phyloP scores from a whole-genome alignment of 306 rosid genomes.

The Cucumis melo region DNA sequence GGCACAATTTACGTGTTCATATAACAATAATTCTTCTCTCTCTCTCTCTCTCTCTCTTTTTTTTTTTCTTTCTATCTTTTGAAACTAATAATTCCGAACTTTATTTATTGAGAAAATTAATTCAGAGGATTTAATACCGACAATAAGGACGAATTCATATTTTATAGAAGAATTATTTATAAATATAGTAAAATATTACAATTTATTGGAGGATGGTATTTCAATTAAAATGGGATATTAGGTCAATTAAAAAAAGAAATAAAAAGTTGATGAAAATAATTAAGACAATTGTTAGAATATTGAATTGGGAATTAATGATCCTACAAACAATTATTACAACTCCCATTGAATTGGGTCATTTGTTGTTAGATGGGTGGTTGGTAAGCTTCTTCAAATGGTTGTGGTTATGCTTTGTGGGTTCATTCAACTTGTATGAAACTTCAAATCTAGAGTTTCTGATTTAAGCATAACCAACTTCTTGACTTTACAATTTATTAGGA shows the following conservation, averaged over 20 bases:
- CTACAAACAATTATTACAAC: not conserved
- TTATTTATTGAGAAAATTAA: too few relatives aligned
- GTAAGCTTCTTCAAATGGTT: not conserved
- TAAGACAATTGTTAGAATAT: not conserved
- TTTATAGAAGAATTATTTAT: too few relatives aligned
- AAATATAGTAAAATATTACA: too few relatives aligned
- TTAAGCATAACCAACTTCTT: not conserved
- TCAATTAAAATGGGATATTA: too few relatives aligned
- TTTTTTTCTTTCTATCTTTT: too few relatives aligned
- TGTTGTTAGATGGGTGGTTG: not conserved
- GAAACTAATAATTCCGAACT: too few relatives aligned
- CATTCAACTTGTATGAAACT: not conserved
- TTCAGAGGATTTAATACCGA: too few relatives aligned
- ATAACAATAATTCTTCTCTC: too few relatives aligned
- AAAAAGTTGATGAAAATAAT: not conserved
- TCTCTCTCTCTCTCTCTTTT: too few relatives aligned
- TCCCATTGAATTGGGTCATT: not conserved
- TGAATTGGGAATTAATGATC: not conserved
- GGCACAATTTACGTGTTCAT: not conserved
- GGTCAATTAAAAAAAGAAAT: too few relatives aligned
- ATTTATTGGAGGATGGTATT: too few relatives aligned
- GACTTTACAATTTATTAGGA: not conserved
- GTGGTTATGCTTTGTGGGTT: not conserved
- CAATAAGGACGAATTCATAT: too few relatives aligned
- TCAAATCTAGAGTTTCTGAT: not conserved